phyloP scores from a whole-genome alignment of 2,329 filamentous ascomycete genomes.

The Juglanconis sp. region DNA sequence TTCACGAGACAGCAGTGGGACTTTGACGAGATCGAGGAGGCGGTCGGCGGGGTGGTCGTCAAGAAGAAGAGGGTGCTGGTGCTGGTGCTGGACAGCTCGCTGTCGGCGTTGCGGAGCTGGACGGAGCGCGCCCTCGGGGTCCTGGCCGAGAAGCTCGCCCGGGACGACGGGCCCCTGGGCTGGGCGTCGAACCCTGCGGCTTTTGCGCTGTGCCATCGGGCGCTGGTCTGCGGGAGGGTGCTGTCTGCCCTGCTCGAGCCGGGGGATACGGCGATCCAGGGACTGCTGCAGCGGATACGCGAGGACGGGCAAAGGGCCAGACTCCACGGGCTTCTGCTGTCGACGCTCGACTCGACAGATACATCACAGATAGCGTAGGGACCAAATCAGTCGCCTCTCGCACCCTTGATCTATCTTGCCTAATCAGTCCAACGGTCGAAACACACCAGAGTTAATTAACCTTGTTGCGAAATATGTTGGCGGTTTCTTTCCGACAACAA shows the following conservation, averaged over 20 bases:
- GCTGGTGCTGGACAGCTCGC: conserved; percentile 14
- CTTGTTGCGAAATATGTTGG: background rate
- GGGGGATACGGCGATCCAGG: conserved; percentile 5
- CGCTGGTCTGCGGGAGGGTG: conserved; percentile 39
- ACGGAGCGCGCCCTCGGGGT: conserved; percentile 37
- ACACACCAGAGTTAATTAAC: too few species aligned
- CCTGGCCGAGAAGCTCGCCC: conserved; percentile 25
- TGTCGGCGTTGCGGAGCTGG: conserved; percentile 43
- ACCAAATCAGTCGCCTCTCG: background rate
- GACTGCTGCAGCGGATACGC: conserved; percentile 19
- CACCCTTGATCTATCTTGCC: too few species aligned
- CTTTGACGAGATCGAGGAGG: conserved; percentile 21
- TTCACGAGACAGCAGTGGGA: conserved; percentile 31
- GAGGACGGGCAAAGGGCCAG: conserved; percentile 12
- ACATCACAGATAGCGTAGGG: background rate
- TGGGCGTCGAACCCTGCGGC: conserved; percentile 68
- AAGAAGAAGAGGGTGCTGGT: background rate
- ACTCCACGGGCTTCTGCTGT: conserved; percentile 23
- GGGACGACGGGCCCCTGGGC: conserved; percentile 65
- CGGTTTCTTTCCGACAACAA: background rate
- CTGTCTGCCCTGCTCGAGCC: conserved; percentile 10
- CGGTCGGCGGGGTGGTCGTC: conserved; percentile 4
- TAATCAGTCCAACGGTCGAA: too few species aligned
- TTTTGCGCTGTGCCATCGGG: conserved; percentile 56
- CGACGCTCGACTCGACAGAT: background rate